These are phyloP conservation scores for Fraxinus pennsylvanica DNA, from an alignment of 257 asterid genomes.

Conservation along the genomic window DNA sequence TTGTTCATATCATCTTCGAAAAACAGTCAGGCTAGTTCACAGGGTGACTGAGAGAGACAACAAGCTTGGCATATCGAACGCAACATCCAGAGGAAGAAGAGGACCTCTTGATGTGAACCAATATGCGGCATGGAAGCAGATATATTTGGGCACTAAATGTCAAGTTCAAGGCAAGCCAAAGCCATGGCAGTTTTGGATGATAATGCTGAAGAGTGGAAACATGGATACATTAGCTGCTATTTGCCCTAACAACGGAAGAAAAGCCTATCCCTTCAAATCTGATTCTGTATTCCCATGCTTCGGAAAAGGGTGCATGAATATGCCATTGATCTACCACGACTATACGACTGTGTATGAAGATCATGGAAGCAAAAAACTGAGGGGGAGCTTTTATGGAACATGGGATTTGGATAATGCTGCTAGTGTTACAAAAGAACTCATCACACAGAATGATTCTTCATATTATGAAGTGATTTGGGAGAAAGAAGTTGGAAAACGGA, in stretches of 20 bases:
- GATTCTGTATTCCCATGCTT: conserved; percentile 52
- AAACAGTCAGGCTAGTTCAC: conserved; percentile 36
- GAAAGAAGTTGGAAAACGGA: conserved; percentile 51
- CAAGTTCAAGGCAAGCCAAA: conserved; percentile 52
- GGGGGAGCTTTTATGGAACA: conserved; percentile 56
- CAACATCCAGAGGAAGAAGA: conserved; percentile 11
- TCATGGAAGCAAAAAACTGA: conserved; percentile 26
- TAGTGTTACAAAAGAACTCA: conserved; percentile 20
- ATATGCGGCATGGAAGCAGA: conserved; percentile 57
- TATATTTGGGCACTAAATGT: conserved; percentile 47
- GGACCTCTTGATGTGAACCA: conserved; percentile 30
- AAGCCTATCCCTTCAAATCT: conserved; percentile 41
- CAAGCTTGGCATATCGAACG: conserved; percentile 35
- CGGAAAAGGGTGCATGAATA: conserved; percentile 62
- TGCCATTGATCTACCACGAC: conserved; percentile 51
- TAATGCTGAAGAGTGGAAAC: conserved; percentile 66
- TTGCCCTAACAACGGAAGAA: conserved; percentile 55
- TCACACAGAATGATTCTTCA: conserved; percentile 29
- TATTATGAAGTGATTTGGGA: conserved; percentile 49
- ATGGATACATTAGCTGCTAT: conserved; percentile 58
- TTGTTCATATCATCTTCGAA: background rate
- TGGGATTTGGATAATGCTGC: conserved; percentile 51
- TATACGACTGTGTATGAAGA: conserved; percentile 41
- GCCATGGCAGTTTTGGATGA: conserved; percentile 74
- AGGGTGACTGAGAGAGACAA: conserved; percentile 49